A percentile compares a stretch with the other conserved stretches of the same genome.
Conservation (phyloP, 768 basidiomycete genomes). For the Suillus subaureus region DNA sequence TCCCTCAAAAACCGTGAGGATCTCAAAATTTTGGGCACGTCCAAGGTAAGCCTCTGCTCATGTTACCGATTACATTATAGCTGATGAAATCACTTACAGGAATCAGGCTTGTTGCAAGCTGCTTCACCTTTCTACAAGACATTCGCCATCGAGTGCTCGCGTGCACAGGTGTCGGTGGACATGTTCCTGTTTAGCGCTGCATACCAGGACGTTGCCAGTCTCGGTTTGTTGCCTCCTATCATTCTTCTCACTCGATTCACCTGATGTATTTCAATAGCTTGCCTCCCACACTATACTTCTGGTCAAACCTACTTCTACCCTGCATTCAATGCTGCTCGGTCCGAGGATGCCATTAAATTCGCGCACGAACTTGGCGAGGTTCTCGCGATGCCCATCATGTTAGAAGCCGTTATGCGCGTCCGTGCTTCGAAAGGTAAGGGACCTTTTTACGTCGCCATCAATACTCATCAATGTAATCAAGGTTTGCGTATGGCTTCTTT, state of each 20-base stretch:
- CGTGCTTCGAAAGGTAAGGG: constrained; percentile 88
- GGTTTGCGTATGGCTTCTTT: constrained; percentile 95
- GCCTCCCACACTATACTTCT: constrained; percentile 94
- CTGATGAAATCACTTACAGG: constrained; percentile 45
- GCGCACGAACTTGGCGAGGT: constrained; percentile 96
- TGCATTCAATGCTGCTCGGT: constrained; percentile 91
- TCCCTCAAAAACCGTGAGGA: constrained; percentile 96
- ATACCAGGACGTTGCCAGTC: constrained; percentile 94
- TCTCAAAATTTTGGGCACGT: constrained; percentile 91
- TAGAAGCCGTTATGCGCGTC: constrained; percentile 97
- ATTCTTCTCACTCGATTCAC: not conserved
- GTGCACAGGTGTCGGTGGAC: constrained; percentile 95
- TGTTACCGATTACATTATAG: not conserved
- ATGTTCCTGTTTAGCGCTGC: constrained; percentile 97
- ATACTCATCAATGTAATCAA: constrained; percentile 25
- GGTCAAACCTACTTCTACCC: constrained; percentile 99
- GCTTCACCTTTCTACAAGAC: constrained; percentile 97
- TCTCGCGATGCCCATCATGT: constrained; percentile 89
- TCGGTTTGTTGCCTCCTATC: constrained; percentile 53
- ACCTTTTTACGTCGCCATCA: not conserved
- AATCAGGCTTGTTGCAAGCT: constrained; percentile 91
- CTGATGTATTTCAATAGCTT: constrained; percentile 51
- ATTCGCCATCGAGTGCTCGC: constrained; percentile 97
- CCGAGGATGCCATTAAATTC: constrained; percentile 98
- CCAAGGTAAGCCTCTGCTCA: constrained; percentile 59